These are phyloP conservation scores for Solanum piurae DNA, from an alignment of 257 asterid species.

Conservation along the genomic window DNA sequence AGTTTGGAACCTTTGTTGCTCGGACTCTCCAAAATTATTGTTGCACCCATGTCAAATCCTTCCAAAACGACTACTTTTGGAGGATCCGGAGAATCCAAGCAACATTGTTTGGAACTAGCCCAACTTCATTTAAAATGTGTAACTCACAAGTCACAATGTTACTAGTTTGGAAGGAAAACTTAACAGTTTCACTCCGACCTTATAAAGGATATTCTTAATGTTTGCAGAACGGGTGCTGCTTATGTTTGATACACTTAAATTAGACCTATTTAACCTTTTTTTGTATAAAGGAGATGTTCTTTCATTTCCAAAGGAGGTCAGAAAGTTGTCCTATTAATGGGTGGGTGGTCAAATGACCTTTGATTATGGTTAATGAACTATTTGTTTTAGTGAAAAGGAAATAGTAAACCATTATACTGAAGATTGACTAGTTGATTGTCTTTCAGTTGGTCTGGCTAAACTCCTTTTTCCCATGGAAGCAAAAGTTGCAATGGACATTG, in stretches of 20 bases:
- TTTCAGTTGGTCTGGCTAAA: slow-evolving; percentile 77
- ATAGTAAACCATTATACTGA: background rate
- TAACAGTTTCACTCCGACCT: background rate
- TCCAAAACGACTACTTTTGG: background rate
- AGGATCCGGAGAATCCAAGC: background rate
- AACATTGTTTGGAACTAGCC: background rate
- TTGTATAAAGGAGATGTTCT: background rate
- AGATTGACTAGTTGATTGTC: background rate
- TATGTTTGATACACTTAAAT: background rate
- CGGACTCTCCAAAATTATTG: background rate
- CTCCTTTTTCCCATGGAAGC: slow-evolving; percentile 89
- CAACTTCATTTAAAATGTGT: background rate
- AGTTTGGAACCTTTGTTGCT: background rate
- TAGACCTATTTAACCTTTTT: background rate
- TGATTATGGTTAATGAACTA: background rate
- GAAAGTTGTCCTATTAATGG: background rate
- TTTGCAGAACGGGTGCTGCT: background rate
- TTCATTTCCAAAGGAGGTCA: background rate
- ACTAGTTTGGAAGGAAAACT: background rate
- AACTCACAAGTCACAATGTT: background rate
- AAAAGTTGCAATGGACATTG: slow-evolving; percentile 92
- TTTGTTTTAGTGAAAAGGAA: background rate
- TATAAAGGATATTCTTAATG: background rate
- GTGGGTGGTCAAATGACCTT: background rate
- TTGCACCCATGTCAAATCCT: background rate